These are phyloP conservation scores for Bipolaris sorokiniana DNA, from an alignment of 2,329 filamentous ascomycete genomes.

Conservation along the genomic window DNA sequence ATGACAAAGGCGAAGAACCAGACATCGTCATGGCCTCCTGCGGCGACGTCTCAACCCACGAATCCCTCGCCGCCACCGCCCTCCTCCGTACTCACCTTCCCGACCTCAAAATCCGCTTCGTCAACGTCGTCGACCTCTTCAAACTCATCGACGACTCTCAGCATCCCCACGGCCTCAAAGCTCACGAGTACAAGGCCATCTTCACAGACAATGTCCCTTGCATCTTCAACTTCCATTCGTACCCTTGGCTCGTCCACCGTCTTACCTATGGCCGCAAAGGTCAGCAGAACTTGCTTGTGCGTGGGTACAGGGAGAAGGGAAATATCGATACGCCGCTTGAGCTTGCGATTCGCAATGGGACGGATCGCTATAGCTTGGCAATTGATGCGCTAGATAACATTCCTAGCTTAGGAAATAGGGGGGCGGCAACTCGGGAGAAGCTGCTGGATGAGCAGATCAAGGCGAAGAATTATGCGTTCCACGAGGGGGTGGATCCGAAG, in stretches of 20 bases:
- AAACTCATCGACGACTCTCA: constrained; percentile 73
- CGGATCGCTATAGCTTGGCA: constrained; percentile 77
- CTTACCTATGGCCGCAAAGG: constrained; percentile 77
- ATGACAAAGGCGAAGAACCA: constrained; percentile 70
- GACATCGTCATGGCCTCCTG: constrained; percentile 79
- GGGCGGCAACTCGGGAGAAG: constrained; percentile 65
- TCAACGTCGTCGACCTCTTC: constrained; percentile 83
- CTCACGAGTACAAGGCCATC: constrained; percentile 67
- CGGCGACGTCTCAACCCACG: constrained; percentile 75
- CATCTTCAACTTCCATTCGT: constrained; percentile 85
- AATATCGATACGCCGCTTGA: constrained; percentile 84
- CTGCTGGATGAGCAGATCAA: constrained; percentile 69
- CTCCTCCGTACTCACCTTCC: constrained; percentile 74
- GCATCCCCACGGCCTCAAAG: constrained; percentile 72
- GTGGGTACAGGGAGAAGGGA: constrained; percentile 81
- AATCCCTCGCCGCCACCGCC: constrained; percentile 75
- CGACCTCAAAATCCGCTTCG: constrained; percentile 75
- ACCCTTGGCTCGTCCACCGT: constrained; percentile 80
- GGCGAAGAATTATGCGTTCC: constrained; percentile 66
- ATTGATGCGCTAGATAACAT: constrained; percentile 78
- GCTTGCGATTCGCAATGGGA: constrained; percentile 77
- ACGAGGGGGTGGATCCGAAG: constrained; percentile 73
- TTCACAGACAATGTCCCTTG: constrained; percentile 76
- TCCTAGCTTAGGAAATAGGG: constrained; percentile 66
- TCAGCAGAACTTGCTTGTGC: constrained; percentile 71